Base-by-base conservation (phyloP, 2,329 filamentous ascomycete genomes). In the Phialophora chinensis region DNA sequence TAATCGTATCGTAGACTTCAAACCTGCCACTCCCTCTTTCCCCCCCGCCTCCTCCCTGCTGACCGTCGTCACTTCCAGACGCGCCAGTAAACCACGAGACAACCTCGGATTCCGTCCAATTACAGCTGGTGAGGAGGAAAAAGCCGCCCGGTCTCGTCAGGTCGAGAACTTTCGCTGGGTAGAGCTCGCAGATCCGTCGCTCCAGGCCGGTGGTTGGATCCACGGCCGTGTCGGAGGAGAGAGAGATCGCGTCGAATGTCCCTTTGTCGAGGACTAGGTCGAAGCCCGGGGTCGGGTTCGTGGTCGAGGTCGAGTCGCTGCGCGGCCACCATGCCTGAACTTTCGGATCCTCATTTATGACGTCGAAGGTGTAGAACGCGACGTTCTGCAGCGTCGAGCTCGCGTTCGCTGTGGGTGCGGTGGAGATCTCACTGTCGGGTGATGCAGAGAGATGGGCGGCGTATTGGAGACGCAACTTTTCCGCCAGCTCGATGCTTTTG, bases 221-320 rank as follows among this genome's bases (percentile, higher is more conserved):
- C 20, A 33, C 44, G 17, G 68, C 69, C 8, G 69, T 74, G 66
- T 79, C 77, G 10, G 73, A 78, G 14, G 78, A 79, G n/a, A 98
- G 82, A 58, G 89, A 93, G 38, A 99, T 90, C 11, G 95, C 95
- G 81, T 99, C 95, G 77, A 98, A 99, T 0, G 95, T 99, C 53
- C 95, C 95, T 80, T 99, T 99, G 79, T 99, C 95, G n/a, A 97
- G 85, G 0, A 97, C 90, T 0, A 97, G 87, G 78, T 98, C 93
- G 81, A 93, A 98, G 0, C 91, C 91, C 0, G 14, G 14, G 38
- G 7, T 44, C 17, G 14, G 38, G 17, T 44, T n/a, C 38, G 38
- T 8, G 14, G 38, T 44, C 38, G 38, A 17, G 17, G 12, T 42
- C 35, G 77, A 50, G 75, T 74, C 38, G 44, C 53, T 68, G 14